Conservation (phyloP, 208 protist genomes). For the Trypanosoma cruzi region DNA sequence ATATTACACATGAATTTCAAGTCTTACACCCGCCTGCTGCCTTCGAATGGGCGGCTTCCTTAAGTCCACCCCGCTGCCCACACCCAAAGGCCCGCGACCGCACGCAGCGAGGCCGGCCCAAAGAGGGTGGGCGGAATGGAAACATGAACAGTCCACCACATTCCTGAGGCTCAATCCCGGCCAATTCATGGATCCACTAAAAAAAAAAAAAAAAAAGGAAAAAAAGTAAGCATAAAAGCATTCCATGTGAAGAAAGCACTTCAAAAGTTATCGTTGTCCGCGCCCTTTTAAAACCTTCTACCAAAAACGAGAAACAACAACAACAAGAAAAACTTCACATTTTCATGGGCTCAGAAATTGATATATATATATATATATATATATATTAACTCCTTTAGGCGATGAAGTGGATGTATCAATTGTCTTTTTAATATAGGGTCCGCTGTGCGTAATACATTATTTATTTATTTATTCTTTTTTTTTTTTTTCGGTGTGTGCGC, state of each 20-base stretch:
- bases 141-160: background rate
- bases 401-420: background rate
- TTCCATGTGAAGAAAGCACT: background rate
- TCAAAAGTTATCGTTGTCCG: background rate
- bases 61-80: background rate
- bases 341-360: too few relatives aligned
- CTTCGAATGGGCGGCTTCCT: background rate
- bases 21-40: background rate
- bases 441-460: background rate
- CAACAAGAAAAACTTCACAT: background rate
- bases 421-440: background rate
- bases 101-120: background rate
- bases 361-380: too few relatives aligned
- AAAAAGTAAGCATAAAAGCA: background rate
- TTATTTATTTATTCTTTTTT: background rate
- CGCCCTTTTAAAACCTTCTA: background rate
- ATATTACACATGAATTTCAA: background rate
- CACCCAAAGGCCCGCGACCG: background rate
- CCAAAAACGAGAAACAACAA: background rate
- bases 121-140: background rate
- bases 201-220: too few relatives aligned
- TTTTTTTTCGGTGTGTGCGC: background rate
- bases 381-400: too few relatives aligned
- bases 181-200: background rate
- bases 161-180: background rate